Conservation (phyloP, 768 basidiomycete genomes). For the Hypholoma fasciculare region DNA sequence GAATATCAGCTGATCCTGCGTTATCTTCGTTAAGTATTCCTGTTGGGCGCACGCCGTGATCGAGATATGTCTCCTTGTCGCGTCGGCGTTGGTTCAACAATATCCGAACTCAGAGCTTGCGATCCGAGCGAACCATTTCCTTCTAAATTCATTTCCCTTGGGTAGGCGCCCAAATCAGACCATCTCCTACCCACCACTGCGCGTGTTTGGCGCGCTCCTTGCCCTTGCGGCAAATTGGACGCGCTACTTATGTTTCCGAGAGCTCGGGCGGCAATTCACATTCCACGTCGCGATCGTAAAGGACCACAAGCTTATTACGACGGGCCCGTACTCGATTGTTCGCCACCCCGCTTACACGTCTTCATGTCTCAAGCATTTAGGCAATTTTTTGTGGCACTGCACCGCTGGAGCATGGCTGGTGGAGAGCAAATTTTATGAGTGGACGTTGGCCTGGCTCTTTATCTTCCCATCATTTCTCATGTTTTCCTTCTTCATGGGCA, state of each 20-base stretch:
- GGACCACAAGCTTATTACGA: slow-evolving; percentile 25
- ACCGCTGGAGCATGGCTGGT: slow-evolving; percentile 8
- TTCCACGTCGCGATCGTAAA: slow-evolving; percentile 32
- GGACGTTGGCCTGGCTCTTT: not conserved
- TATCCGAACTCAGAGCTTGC: not conserved
- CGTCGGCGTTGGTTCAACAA: not conserved
- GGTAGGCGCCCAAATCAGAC: no score
- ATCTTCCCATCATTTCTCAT: not conserved
- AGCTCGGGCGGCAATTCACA: slow-evolving; percentile 39
- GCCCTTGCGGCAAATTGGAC: slow-evolving; percentile 13
- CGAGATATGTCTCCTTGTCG: not conserved
- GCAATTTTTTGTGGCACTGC: not conserved
- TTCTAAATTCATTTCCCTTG: not conserved
- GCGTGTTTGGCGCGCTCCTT: not conserved
- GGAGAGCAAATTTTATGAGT: slow-evolving; percentile 3
- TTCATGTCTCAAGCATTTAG: not conserved
- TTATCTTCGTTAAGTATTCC: not conserved
- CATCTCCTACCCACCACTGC: not conserved
- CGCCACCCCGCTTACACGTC: slow-evolving; percentile 34
- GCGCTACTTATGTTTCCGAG: slow-evolving; percentile 35
- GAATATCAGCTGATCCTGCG: not conserved
- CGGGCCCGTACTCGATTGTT: slow-evolving; percentile 30
- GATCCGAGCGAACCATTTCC: not conserved
- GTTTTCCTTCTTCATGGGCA: not conserved
- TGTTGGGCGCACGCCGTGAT: not conserved